These are phyloP conservation scores for Aquilaria malaccensis DNA, from an alignment of 345 rosid genomes.

Conservation along the genomic window DNA sequence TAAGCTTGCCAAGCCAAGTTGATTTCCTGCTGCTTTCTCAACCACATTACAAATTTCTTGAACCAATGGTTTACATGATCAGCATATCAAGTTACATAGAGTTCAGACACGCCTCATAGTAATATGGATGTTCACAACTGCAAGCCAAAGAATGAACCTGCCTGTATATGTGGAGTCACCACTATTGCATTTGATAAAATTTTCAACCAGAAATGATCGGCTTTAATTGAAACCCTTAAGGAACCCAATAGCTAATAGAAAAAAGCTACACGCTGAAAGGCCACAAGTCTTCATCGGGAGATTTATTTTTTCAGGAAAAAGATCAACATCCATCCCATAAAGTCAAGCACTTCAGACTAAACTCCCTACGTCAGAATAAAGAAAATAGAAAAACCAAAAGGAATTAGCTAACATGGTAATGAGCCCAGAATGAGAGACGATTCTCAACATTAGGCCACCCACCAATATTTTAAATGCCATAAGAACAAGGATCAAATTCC, in stretches of 20 bases:
- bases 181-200: constrained; percentile 10
- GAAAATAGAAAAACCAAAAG: neutral
- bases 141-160: neutral
- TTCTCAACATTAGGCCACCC: neutral
- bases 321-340: constrained; percentile 8
- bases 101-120: no score
- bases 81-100: constrained; percentile 8
- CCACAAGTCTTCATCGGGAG: neutral
- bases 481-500: constrained; percentile 17
- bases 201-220: constrained; percentile 1
- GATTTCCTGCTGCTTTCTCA: neutral
- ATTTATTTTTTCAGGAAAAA: neutral
- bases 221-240: constrained; percentile 1
- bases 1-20: neutral
- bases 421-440: neutral
- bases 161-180: constrained; percentile 3
- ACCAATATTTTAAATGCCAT: constrained; percentile 4
- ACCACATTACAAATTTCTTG: constrained; percentile 3
- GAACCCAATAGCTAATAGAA: constrained; percentile 6
- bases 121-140: neutral
- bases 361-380: neutral
- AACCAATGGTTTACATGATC: constrained; percentile 3
- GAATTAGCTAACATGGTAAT: neutral
- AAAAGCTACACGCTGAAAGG: constrained; percentile 11
- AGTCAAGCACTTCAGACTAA: constrained; percentile 7